Evolutionary conservation across 2,329 filamentous ascomycete genomes (phyloP).

Genomic region (Alternaria brassicicola): DNA sequence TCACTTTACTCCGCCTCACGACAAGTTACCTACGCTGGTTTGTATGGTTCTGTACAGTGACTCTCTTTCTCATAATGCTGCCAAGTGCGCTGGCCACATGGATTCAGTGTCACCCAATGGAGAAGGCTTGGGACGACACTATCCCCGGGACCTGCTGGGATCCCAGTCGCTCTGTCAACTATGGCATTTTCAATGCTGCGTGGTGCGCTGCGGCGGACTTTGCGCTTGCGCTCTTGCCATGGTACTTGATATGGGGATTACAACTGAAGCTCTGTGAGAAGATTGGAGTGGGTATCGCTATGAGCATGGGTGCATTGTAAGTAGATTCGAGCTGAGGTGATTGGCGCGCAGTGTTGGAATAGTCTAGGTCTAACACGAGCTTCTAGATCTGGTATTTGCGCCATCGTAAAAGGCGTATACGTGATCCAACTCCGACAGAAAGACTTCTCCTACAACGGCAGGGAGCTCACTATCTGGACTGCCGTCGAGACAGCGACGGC

Average conservation of each 20-base stretch:
- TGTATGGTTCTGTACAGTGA: conserved; percentile 34
- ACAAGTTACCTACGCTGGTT: conserved; percentile 18
- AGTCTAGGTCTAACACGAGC: not conserved
- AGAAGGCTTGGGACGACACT: conserved; percentile 24
- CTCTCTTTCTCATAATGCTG: conserved; percentile 35
- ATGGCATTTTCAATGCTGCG: conserved; percentile 40
- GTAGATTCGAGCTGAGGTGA: not conserved
- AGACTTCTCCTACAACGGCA: conserved; percentile 40
- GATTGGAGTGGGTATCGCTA: conserved; percentile 38
- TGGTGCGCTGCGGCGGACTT: conserved; percentile 34
- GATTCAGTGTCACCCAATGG: conserved; percentile 25
- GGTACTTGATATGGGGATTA: conserved; percentile 34
- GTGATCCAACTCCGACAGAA: conserved; percentile 28
- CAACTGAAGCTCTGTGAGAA: conserved; percentile 33
- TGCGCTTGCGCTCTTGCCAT: conserved; percentile 34
- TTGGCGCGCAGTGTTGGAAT: not conserved
- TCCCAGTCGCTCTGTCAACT: conserved; percentile 17
- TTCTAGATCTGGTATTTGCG: conserved; percentile 33
- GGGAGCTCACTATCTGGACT: conserved; percentile 41
- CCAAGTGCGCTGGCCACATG: conserved; percentile 30
- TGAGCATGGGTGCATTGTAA: conserved; percentile 38
- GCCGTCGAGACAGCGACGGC: conserved; percentile 38
- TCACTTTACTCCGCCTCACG: conserved; percentile 35
- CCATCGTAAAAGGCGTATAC: conserved; percentile 36
- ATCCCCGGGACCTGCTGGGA: conserved; percentile 32